Base-by-base conservation (phyloP, 148 eudicot species). In the Camellia granthamiana region DNA sequence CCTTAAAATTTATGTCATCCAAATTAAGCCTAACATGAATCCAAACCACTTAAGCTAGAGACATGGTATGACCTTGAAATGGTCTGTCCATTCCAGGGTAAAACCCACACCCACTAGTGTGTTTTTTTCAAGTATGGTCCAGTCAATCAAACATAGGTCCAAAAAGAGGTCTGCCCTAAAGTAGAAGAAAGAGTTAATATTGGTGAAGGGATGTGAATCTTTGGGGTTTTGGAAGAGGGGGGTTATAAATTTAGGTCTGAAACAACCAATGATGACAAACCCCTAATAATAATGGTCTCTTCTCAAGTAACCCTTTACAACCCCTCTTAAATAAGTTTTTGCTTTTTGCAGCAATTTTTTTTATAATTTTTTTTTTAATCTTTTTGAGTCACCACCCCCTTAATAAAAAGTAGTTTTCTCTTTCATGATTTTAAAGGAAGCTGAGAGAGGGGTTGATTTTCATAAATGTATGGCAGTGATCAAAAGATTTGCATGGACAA, bases 401-500 rank as follows among this genome's bases (percentile, higher is more conserved):
- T 74, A 61, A 42, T 80, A 80, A 72, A 11, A 0, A 74, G 1
- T 59, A 72, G 13, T 68, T 68, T 30, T 30, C 38, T 43, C 42
- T 81, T 78, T 81, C 78, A 83, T 81, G 84, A 86, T 83, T 82
- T 62, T 41, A 18, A 59, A 67, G 38, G 79, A 30, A 30, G 75
- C 47, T 75, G 51, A 54, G 69, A 54, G 80, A 76, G 72, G 15
- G 72, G 73, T 63, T 72, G 63, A 30, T 61, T 72, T 78, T 64
- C 84, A 86, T 84, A 76, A 86, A 86, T 86, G 86, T 82, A 11
- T 61, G 81, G 77, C 70, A 79, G 84, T 81, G 81, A 83, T 83
- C 78, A 88, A 88, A 82, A 85, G 81, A 81, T 80, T 85, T 86
- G 82, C 82, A 90, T 86, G 81, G 86, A 42, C 81, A 65, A 68